Evolutionary conservation across 2,329 filamentous ascomycete species (phyloP), one percentile per base, ranked within the genome.

Genomic region (Drechslera avenae): DNA sequence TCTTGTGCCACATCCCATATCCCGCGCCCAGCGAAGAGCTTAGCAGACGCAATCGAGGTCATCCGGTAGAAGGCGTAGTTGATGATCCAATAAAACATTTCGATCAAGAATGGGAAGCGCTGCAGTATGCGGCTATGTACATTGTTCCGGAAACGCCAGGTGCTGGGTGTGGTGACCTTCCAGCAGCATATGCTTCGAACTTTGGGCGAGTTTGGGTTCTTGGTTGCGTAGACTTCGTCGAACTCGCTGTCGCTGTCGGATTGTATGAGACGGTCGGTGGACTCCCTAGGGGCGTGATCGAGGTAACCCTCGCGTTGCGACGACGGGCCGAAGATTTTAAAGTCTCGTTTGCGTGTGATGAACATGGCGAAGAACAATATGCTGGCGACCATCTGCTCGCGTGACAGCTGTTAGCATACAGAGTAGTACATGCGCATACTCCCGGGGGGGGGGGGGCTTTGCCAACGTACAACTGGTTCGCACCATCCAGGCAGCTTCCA

Each of bases 81-180:
- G 60, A 88, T 78, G 35, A 81, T 78, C 86, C 86, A 89, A 74
- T 89, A 89, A 69, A 88, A 88, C 84, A 89, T 88, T 70, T 89
- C 86, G 40, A 89, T 79, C 46, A 89, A 70, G 65, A 89, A 89
- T 4, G 86, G 86, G 58, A 85, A 87, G 64, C 85, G 86, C 67
- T 86, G 82, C 51, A 88, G 75, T 47, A 88, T 78, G 19, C 84
- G 78, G 54, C 82, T 86, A 67, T 87, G 85, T 40, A 81, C 68
- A 65, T 86, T 73, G 52, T 81, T 77, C 32, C 79, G 77, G 69
- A 86, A 88, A n/a, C 82, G 79, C 3, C 81, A 81, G 2, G 83
- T 82, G 61, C 85, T 86, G 9, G 83, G 84, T 5, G 79, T 86
- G 8, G 72, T 64, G 50, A 83, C 65, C 14, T 77, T 67, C 35